Base-by-base conservation (phyloP, 495 filamentous ascomycete species). In the Aspergillus wentii region DNA sequence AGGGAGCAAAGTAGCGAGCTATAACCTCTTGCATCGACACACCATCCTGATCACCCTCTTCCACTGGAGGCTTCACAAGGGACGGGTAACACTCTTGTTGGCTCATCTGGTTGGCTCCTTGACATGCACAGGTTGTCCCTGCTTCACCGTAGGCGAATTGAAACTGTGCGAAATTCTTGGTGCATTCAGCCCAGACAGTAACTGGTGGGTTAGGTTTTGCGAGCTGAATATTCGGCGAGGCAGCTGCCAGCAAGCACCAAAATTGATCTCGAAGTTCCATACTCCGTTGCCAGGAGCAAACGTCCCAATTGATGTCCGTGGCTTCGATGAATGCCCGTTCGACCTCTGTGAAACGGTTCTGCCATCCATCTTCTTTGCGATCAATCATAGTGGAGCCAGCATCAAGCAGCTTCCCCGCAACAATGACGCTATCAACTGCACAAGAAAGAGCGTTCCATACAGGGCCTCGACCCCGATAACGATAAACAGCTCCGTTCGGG, bases 301-400 rank as follows among this genome's bases (percentile, higher is more conserved):
- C 35, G 16, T 64, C 62, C 64, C 64, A 68, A 28, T 60, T 53
- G 28, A 49, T 38, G 23, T 62, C 54, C 10, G 44, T 57, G 1
- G 49, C 47, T 23, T 62, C 54, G n/a, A 66, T 54, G 17, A 60
- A 68, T 10, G 60, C 49, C 10, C 35, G 45, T 40, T 66, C 49
- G 1, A 51, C 29, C 1, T 47, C 30, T 1, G 32, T 51, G 13
- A 61, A 51, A 6, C 30, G 18, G 0, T 27, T 30, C 5, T 30
- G 26, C 49, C 46, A 48, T 7, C 35, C 33, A 1, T 20, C 5
- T 3, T 43, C 13, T 7, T 35, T 21, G n/a, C 57, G 59, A 30
- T 71, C 68, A 6, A 54, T 40, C 5, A 44, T 43, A 6, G 68
- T 70, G 11, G 57, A 64, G 8, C 68, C 66, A 15, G 48, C 57